Base-by-base conservation (phyloP, 805 yeast species). In the Scheffersomyces coipomensis region DNA sequence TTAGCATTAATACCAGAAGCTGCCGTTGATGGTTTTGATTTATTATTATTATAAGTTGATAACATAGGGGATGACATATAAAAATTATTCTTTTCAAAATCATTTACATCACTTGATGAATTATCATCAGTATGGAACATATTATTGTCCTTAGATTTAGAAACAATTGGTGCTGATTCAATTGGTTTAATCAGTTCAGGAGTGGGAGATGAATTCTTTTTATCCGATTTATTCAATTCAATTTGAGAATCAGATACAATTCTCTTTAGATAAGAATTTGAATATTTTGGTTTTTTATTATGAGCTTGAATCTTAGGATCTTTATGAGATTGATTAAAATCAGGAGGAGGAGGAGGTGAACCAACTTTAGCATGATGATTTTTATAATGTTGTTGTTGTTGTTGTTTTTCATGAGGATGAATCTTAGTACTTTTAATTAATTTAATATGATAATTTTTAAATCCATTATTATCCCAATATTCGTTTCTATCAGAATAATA, bases 391-490 rank as follows among this genome's bases (percentile, higher is more conserved):
- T 27, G 12, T 27, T 27, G 12, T 27, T 27, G 5, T n/a, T 25
- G 29, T 5, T 24, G 27, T 9, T 24, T 6, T 10, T 24, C 13
- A 12, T 24, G 21, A 22, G 15, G 39, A 8, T 9, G 15, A n/a
- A 29, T 27, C 29, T 40, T 47, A 31, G 42, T 38, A 12, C 48
- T 47, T 43, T 59, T 60, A 17, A 58, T 63, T 43, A 78, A 71
- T 27, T 58, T 58, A 13, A 88, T 60, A 31, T 66, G 71, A 60
- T 84, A 88, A 62, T 88, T 88, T 33, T 62, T 56, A 37, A 55
- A 54, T 27, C 62, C 45, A 61, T 88, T 88, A 64, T 85, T 88
- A 58, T 88, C 96, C 96, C 96, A 88, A 53, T 56, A 75, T 47
- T 81, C 89, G 33, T 54, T 51, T 12, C 73, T 72, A 31, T 63